Evolutionary conservation across 257 asterid genomes (phyloP).

Genomic region (Salvia hispanica): DNA sequence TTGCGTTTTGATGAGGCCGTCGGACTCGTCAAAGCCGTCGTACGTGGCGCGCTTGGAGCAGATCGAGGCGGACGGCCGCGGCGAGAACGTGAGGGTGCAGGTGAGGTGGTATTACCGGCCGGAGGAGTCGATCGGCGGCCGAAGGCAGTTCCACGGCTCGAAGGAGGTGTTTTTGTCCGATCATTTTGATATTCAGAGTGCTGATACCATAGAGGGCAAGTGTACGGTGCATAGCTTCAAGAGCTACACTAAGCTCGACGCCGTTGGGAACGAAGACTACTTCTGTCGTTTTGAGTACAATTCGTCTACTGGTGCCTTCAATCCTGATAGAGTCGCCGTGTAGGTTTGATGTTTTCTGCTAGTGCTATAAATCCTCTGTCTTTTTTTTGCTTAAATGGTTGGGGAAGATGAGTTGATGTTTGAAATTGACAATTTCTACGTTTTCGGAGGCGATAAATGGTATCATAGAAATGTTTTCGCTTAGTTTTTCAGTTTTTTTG

Average conservation of each 20-base stretch:
- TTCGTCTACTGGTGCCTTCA: conserved; percentile 81
- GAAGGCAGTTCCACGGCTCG: conserved; percentile 85
- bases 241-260: conserved; percentile 80
- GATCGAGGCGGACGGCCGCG: conserved; percentile 85
- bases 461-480: neutral
- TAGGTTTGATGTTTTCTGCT: conserved; percentile 53
- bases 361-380: neutral
- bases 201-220: conserved; percentile 83
- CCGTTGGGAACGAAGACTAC: conserved; percentile 87
- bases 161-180: conserved; percentile 91
- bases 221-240: conserved; percentile 87
- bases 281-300: conserved; percentile 93
- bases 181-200: conserved; percentile 87
- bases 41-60: conserved; percentile 90
- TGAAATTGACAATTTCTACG: neutral
- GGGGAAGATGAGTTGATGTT: neutral
- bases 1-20: conserved; percentile 86
- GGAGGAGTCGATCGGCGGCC: conserved; percentile 94
- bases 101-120: conserved; percentile 97
- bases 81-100: conserved; percentile 67
- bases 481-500: neutral
- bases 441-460: neutral
- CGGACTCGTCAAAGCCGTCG: conserved; percentile 73
- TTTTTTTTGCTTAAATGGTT: neutral
- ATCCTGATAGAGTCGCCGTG: conserved; percentile 95